Evolutionary conservation across 805 yeast species (phyloP), one percentile per base, ranked within the genome.

Genomic region (Suhomyces canberraensis): DNA sequence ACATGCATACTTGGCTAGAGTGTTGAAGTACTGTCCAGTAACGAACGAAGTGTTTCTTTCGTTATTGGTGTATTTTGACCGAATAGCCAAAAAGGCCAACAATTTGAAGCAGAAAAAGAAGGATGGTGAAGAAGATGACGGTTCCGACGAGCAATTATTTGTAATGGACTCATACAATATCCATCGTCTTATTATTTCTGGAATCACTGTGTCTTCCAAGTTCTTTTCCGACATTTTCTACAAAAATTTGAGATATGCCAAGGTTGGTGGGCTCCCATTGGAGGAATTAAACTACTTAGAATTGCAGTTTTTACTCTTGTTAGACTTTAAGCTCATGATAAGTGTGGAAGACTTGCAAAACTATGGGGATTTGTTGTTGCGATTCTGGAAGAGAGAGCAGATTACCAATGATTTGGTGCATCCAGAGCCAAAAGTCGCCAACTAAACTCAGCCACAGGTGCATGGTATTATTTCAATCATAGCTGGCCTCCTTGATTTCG

Each of bases 121-220:
- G 40, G 44, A 33, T n/a, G 27, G 21, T 30, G 43, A 40, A 18
- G 43, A 42, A 16, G 53, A 50, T 29, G 31, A 30, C 9, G 51
- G 48, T 21, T 50, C 43, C 13, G 21, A 37, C 14, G 74, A 68
- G 35, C 91, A 84, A 57, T 62, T 87, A 41, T 90, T 93, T 59
- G 95, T 91, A 8, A 87, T 93, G 90, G 98, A 93, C 61, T 84
- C 95, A 40, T 91, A 84, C 62, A 93, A 93, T 58, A 89, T 93
- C 44, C 99, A 93, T 63, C 74, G 99, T 44, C 71, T 93, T 46
- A 86, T 93, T 34, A 91, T 93, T 32, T 84, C 95, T 9, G 98
- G 97, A 4, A 83, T 93, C 42, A 91, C 99, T 0, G 97, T 93
- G 17, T 87, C 95, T 18, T 84, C 95, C 25, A 93, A 93, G 66